Conservation (phyloP, 2,329 filamentous ascomycete species). For the Lecanoromycetidae sp. region DNA sequence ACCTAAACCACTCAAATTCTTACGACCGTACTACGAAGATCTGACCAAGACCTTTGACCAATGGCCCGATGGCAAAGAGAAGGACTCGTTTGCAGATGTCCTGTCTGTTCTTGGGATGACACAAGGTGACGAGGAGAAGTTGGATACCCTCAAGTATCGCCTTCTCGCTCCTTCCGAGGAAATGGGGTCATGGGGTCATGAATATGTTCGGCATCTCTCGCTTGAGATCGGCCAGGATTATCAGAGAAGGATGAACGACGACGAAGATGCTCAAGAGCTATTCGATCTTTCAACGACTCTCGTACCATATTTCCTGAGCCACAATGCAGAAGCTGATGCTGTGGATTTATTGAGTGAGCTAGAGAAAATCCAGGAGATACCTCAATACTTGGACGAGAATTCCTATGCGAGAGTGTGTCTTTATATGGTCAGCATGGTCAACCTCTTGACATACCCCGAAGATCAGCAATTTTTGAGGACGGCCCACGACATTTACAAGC, state of each 20-base stretch:
- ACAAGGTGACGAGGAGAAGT: conserved; percentile 87
- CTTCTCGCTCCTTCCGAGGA: conserved; percentile 81
- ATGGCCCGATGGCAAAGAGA: conserved; percentile 75
- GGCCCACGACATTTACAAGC: conserved; percentile 84
- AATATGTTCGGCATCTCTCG: conserved; percentile 92
- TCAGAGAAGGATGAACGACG: conserved; percentile 71
- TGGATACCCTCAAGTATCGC: conserved; percentile 93
- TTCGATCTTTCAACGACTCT: conserved; percentile 72
- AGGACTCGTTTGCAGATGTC: conserved; percentile 83
- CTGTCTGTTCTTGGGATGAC: conserved; percentile 98
- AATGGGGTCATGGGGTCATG: conserved; percentile 94
- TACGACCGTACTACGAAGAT: conserved; percentile 89
- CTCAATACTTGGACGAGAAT: conserved; percentile 81
- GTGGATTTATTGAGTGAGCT: conserved; percentile 95
- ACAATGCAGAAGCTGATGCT: conserved; percentile 95
- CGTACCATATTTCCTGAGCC: conserved; percentile 89
- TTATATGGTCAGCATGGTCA: conserved; percentile 99
- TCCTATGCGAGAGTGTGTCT: conserved; percentile 87
- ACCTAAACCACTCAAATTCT: conserved; percentile 94
- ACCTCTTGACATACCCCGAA: conserved; percentile 90
- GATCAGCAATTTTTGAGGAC: conserved; percentile 91
- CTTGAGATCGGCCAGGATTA: conserved; percentile 94
- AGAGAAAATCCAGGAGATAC: conserved; percentile 89
- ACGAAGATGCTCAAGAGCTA: conserved; percentile 72
- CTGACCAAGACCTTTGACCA: conserved; percentile 78